Base-by-base conservation (phyloP, 192 early-diverging fungal genomes). In the Rhizophlyctis rosea region DNA sequence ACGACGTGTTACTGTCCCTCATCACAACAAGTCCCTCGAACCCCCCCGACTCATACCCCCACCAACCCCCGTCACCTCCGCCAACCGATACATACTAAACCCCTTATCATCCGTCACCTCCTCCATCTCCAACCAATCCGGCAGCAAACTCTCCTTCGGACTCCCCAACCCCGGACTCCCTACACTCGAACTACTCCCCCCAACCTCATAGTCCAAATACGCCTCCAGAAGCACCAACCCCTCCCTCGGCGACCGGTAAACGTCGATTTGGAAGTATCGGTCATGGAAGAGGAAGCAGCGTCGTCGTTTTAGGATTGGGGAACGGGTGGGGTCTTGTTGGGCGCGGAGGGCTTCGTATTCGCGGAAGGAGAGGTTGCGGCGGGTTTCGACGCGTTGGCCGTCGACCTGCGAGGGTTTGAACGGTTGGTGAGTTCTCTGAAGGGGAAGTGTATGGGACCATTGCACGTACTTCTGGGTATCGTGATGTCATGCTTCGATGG, bases 181-280 rank as follows among this genome's bases (percentile, higher is more conserved):
- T n/a, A 50, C 39, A 13, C 36, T 24, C 27, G 51, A 32, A 11
- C 44, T 44, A 16, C 54, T 30, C n/a, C n/a, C 35, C 23, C 28
- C 58, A 35, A 54, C 60, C 21, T 76, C 71, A 56, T 62, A 76
- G 50, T 76, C 75, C 28, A 76, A 48, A 52, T 76, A 76, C 13
- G 61, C 64, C 51, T 77, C 76, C 64, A 77, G 34, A n/a, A 77
- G 57, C n/a, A 68, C 67, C 25, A 77, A 48, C 1, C 72, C 76
- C 25, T 50, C 7, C 48, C 50, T 36, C 28, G 76, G 73, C 28
- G 25, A 35, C 47, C 49, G 49, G 64, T 68, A 77, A 16, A 69
- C 48, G 58, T 77, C 76, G 9, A 77, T 63, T 59, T 77, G 76
- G 62, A 68, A 77, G 54, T 74, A 77, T 9, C 67, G 64, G 34